Base-by-base conservation (phyloP, 306 rosid genomes). In the Lithocarpus polystachyus region DNA sequence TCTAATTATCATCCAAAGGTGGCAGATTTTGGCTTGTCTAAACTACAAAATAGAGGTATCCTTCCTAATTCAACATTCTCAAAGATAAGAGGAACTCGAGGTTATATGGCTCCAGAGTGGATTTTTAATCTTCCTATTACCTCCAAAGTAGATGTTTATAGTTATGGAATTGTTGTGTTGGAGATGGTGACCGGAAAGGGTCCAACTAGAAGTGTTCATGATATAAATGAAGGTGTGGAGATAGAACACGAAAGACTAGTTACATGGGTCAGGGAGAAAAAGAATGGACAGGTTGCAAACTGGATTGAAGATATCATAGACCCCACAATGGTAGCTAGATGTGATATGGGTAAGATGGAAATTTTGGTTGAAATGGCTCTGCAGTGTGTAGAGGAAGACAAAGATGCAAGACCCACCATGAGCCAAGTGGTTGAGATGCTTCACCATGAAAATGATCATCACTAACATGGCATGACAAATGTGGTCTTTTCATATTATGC, bases 21-120 rank as follows among this genome's bases (percentile, higher is more conserved):
- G 0, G 91, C 91, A 4, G 90, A 92, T 86, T 91, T 89, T 56
- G 96, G 88, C 9, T 17, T 91, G 33, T 90, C 92, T 3, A 89
- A 90, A 67, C 24, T 87, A 3, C 67, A 81, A 1, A 86, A 84
- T 19, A 86, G 91, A 75, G 85, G 70, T 17, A 87, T 83, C 33
- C 81, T 76, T 4, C 28, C 40, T 13, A 67, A 71, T 53, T 75
- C 82, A 6, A 75, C 64, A 24, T 84, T 89, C 57, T 90, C 92
- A 0, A 80, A 76, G 57, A 87, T 85, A 45, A 56, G 94, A 51
- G 93, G 96, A 35, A 91, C 93, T 4, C 82, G 92, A 80, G 94
- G 97, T 0, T 89, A 89, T 56, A 89, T 91, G 85, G 94, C 97
- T 12, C 92, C 92, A 0, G 97, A 91, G 77, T 89, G 92, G 97